Percentiles rank a stretch among this genome's conserved stretches.
These are phyloP conservation scores for Ascochyta clinopodiicola DNA, from an alignment of 2,329 filamentous ascomycete genomes.

Conservation along the genomic window DNA sequence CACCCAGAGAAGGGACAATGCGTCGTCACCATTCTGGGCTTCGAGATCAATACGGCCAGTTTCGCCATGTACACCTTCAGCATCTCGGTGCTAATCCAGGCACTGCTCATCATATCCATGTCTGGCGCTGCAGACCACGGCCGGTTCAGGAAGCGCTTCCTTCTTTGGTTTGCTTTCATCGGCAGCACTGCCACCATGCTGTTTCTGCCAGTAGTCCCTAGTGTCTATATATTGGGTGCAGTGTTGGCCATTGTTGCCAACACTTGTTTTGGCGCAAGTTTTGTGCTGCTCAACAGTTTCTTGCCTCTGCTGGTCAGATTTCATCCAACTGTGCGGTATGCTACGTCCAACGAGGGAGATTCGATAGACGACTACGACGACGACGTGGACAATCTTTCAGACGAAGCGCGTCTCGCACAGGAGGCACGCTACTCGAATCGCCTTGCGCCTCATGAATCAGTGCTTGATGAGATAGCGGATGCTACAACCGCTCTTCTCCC, in stretches of 20 bases:
- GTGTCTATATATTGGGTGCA: conserved; percentile 80
- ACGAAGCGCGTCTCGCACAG: conserved; percentile 26
- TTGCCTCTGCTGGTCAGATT: conserved; percentile 88
- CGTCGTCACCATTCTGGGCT: conserved; percentile 78
- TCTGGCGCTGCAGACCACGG: conserved; percentile 96
- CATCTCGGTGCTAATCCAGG: conserved; percentile 86
- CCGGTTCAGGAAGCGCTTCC: conserved; percentile 81
- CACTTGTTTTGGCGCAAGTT: conserved; percentile 92
- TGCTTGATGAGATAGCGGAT: conserved; percentile 40
- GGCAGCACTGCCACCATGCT: conserved; percentile 86
- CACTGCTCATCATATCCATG: conserved; percentile 91
- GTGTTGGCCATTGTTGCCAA: conserved; percentile 89
- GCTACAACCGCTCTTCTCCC: conserved; percentile 49
- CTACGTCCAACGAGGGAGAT: conserved; percentile 27
- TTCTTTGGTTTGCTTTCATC: conserved; percentile 82
- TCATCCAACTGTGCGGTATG: conserved; percentile 66
- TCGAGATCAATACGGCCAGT: conserved; percentile 92
- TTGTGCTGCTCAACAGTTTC: conserved; percentile 95
- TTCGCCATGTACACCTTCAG: conserved; percentile 99
- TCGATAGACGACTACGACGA: conserved; percentile 42
- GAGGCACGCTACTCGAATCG: conserved; percentile 39
- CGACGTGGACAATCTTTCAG: conserved; percentile 25
- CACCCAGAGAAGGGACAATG: conserved; percentile 65
- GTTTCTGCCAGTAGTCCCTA: conserved; percentile 79
- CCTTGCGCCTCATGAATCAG: conserved; percentile 31